Evolutionary conservation across 805 yeast species (phyloP).

Genomic region (Metschnikowia cubensis): DNA sequence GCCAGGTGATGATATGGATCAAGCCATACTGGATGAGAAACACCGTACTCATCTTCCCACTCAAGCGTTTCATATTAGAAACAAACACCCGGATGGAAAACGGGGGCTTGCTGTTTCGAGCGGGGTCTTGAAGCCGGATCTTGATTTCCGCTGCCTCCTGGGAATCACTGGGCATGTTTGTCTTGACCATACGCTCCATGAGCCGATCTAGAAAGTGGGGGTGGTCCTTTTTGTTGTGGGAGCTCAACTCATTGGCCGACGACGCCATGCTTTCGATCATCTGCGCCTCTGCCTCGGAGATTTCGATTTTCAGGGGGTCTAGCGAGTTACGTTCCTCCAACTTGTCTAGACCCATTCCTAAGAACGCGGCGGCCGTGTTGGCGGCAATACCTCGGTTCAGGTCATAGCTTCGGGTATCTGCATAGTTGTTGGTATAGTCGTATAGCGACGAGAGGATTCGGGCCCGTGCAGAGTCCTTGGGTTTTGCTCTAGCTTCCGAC

Average conservation of each 20-base stretch:
- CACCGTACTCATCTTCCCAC: conserved; percentile 51
- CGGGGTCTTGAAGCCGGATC: conserved; percentile 41
- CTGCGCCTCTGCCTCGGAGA: conserved; percentile 27
- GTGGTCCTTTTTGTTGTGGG: conserved; percentile 9
- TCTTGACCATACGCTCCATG: conserved; percentile 49
- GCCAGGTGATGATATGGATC: conserved; percentile 67
- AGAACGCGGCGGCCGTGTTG: conserved; percentile 33
- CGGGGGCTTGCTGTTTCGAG: conserved; percentile 42
- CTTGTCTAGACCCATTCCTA: conserved; percentile 30
- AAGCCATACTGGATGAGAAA: conserved; percentile 61
- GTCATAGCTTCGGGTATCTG: conserved; percentile 23
- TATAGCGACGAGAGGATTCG: conserved; percentile 18
- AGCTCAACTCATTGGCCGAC: conserved; percentile 25
- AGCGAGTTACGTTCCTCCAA: conserved; percentile 5
- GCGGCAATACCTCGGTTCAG: conserved; percentile 33
- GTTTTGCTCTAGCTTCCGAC: conserved; percentile 6
- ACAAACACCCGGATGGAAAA: conserved; percentile 56
- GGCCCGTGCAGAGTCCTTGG: conserved; percentile 7
- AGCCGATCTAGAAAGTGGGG: conserved; percentile 57
- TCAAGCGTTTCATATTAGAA: conserved; percentile 54
- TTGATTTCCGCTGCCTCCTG: conserved; percentile 46
- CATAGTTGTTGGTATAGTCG: conserved; percentile 23
- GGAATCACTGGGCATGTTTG: conserved; percentile 45
- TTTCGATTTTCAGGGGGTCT: conserved; percentile 6
- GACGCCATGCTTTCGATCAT: conserved; percentile 26